Conservation (phyloP, 2,329 filamentous ascomycete species). For the Alternaria infectoria region DNA sequence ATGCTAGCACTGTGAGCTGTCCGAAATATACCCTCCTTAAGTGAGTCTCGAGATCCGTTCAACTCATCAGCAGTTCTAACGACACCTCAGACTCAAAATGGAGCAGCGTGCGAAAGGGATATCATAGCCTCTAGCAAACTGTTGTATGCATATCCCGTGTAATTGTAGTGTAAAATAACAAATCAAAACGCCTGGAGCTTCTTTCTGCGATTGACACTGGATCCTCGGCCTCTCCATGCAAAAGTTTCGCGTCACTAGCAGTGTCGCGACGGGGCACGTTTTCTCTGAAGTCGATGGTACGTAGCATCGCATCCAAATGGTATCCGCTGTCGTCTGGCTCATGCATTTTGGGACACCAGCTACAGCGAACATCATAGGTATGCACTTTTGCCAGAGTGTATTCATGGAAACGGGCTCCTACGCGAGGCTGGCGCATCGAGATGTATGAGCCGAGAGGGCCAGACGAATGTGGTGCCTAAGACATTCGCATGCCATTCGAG, state of each 20-base stretch:
- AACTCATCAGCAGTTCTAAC: slow-evolving; percentile 13
- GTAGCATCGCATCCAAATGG: no score
- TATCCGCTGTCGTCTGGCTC: background rate
- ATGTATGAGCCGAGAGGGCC: background rate
- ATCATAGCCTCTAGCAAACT: background rate
- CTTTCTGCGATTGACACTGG: background rate
- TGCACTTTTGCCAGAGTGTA: background rate
- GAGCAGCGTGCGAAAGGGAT: slow-evolving; percentile 68
- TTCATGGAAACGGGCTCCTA: background rate
- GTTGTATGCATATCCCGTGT: background rate
- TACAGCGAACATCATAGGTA: background rate
- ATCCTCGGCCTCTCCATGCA: background rate
- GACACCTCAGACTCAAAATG: slow-evolving; percentile 69
- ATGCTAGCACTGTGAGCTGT: slow-evolving; percentile 80
- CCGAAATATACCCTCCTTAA: slow-evolving; percentile 80
- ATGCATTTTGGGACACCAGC: background rate
- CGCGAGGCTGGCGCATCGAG: background rate
- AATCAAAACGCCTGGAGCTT: background rate
- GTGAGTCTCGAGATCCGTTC: slow-evolving; percentile 23
- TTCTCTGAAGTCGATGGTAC: background rate
- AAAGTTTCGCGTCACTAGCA: background rate
- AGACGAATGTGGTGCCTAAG: background rate
- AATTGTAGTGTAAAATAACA: background rate
- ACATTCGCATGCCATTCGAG: background rate
- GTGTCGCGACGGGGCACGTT: no score